phyloP scores from a whole-genome alignment of 371 early-diverging fungal genomes.

The Mucor saturninus region DNA sequence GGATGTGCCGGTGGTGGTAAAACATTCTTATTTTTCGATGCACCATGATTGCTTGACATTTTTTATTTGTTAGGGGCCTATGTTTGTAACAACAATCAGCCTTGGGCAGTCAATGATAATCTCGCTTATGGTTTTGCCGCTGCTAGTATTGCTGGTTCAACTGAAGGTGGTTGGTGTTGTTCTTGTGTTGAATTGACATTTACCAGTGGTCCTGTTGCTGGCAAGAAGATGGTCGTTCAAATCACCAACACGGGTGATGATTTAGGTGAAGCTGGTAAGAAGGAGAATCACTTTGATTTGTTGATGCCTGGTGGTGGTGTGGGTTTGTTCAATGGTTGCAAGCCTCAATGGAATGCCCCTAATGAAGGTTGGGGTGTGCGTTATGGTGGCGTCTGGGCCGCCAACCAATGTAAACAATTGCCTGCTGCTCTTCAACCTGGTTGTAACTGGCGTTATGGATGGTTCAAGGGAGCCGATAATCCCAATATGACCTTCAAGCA shows the following conservation, averaged over 20 bases:
- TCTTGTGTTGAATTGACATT: slow-evolving; percentile 48
- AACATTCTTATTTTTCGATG: neutral
- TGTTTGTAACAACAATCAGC: slow-evolving; percentile 48
- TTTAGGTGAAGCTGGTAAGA: slow-evolving; percentile 12
- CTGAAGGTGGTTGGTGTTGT: slow-evolving; percentile 43
- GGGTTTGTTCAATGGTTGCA: slow-evolving; percentile 49
- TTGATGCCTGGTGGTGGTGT: slow-evolving; percentile 54
- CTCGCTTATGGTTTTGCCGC: slow-evolving; percentile 55
- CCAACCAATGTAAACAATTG: slow-evolving; percentile 31
- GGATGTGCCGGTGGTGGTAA: slow-evolving; percentile 37
- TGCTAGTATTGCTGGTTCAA: slow-evolving; percentile 33
- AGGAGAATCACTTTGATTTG: slow-evolving; percentile 42
- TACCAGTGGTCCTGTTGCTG: slow-evolving; percentile 31
- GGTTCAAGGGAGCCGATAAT: slow-evolving; percentile 49
- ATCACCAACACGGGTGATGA: slow-evolving; percentile 52
- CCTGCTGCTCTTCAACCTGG: slow-evolving; percentile 42
- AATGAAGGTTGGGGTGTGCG: slow-evolving; percentile 41
- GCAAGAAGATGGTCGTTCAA: slow-evolving; percentile 52
- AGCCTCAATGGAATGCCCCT: slow-evolving; percentile 40
- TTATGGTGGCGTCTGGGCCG: slow-evolving; percentile 42
- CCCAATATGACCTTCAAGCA: slow-evolving; percentile 42
- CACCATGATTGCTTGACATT: neutral
- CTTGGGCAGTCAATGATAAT: slow-evolving; percentile 39
- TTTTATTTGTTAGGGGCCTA: slow-evolving; percentile 23
- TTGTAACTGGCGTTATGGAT: slow-evolving; percentile 43